A percentile compares a stretch with the other conserved stretches of the same genome.
Evolutionary conservation across 2,329 filamentous ascomycete genomes (phyloP).

Genomic region (Cryoendolithus antarcticus): DNA sequence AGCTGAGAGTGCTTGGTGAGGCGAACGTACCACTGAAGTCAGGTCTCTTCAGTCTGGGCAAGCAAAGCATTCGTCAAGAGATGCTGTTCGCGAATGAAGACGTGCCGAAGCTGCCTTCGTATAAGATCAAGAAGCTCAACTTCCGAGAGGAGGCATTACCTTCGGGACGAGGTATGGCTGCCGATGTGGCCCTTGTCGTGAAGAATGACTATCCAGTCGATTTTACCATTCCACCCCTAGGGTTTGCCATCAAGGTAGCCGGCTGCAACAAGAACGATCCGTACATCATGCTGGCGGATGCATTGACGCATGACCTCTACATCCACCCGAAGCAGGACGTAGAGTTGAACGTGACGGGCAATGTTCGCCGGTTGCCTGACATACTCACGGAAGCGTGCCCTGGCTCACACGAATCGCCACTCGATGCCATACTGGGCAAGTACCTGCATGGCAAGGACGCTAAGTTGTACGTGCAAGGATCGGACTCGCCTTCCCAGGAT

Average conservation of each 20-base stretch:
- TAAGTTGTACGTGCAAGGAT: constrained; percentile 72
- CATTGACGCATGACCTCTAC: constrained; percentile 53
- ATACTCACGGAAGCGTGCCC: constrained; percentile 64
- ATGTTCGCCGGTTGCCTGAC: constrained; percentile 62
- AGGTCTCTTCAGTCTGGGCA: constrained; percentile 67
- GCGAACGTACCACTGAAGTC: constrained; percentile 63
- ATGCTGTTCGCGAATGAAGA: constrained; percentile 61
- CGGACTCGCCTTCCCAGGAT: constrained; percentile 49
- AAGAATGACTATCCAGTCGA: constrained; percentile 69
- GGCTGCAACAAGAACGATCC: constrained; percentile 62
- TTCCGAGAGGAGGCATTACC: constrained; percentile 57
- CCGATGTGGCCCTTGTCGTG: constrained; percentile 61
- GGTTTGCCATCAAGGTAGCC: constrained; percentile 73
- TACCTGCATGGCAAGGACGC: constrained; percentile 73
- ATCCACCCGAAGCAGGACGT: constrained; percentile 59
- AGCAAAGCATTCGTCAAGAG: constrained; percentile 60
- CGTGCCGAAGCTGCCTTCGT: constrained; percentile 65
- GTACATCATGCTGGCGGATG: constrained; percentile 67
- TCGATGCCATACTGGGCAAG: constrained; percentile 67
- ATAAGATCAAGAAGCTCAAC: constrained; percentile 70
- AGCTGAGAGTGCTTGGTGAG: constrained; percentile 60
- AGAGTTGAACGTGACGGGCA: constrained; percentile 55
- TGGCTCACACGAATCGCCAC: constrained; percentile 61
- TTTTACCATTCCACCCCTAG: constrained; percentile 64
- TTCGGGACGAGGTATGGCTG: constrained; percentile 56